Percentiles rank a stretch among this genome's conserved stretches.
phyloP scores from a whole-genome alignment of 2,329 filamentous ascomycete species.

The Lachnellula arida region DNA sequence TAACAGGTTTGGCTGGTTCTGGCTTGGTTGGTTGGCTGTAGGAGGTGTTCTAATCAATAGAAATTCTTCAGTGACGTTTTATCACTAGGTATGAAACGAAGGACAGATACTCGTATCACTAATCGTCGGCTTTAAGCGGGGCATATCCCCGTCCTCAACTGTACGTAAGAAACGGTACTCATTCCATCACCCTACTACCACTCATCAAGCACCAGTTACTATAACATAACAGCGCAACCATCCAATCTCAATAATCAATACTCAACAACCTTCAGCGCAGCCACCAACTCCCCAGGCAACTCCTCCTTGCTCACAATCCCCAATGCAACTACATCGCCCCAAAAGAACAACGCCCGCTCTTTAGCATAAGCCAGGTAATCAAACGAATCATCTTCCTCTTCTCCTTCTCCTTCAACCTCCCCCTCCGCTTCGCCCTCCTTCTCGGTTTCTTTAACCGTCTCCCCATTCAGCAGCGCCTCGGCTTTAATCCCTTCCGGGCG shows the following conservation, averaged over 20 bases:
- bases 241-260: conserved; percentile 38
- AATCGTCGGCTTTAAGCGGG: background rate
- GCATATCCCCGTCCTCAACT: too few species aligned
- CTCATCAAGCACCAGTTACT: too few species aligned
- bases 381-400: conserved; percentile 63
- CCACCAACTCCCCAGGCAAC: conserved; percentile 62
- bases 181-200: too few species aligned
- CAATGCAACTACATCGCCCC: conserved; percentile 79
- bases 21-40: too few species aligned
- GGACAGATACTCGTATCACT: background rate
- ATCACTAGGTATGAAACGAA: too few species aligned
- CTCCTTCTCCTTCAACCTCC: too few species aligned
- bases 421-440: conserved; percentile 22
- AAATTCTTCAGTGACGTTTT: too few species aligned
- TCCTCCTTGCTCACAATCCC: conserved; percentile 73
- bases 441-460: conserved; percentile 13
- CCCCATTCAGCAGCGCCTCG: conserved; percentile 9
- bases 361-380: conserved; percentile 92
- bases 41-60: too few species aligned
- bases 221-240: too few species aligned
- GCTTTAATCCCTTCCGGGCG: conserved; percentile 19
- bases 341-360: conserved; percentile 87
- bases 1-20: too few species aligned
- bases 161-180: too few species aligned
- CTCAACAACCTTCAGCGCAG: conserved; percentile 64